Evolutionary conservation across 352 stramenopile genomes (phyloP).

Genomic region (Globisporangium radiosum): DNA sequence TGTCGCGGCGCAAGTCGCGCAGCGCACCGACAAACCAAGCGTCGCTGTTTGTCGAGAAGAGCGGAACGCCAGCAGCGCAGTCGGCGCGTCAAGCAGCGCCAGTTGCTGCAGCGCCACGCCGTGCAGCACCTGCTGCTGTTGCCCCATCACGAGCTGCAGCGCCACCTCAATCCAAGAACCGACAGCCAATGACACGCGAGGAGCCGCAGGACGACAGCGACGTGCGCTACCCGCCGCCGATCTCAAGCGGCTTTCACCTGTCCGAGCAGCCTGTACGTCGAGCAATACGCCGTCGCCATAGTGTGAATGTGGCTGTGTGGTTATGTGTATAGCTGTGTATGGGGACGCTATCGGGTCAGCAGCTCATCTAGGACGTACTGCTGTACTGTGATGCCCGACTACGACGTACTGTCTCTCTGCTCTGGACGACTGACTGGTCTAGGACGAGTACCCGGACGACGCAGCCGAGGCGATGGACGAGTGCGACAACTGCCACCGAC

Average conservation of each 20-base stretch:
- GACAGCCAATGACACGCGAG: slow-evolving; percentile 22
- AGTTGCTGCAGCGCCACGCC: slow-evolving; percentile 3
- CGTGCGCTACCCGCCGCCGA: slow-evolving; percentile 27
- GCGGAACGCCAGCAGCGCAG: slow-evolving; percentile 12
- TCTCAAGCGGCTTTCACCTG: slow-evolving; percentile 31
- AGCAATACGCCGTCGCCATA: neutral
- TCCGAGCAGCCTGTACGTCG: slow-evolving; percentile 26
- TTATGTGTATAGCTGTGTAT: too few relatives aligned
- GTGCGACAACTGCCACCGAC: slow-evolving; percentile 75
- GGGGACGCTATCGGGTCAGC: too few relatives aligned
- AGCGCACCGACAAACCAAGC: slow-evolving; percentile 64
- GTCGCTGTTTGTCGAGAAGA: slow-evolving; percentile 62
- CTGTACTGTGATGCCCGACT: too few relatives aligned
- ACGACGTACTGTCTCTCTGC: too few relatives aligned
- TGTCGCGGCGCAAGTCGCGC: slow-evolving; percentile 65
- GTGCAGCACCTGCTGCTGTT: slow-evolving; percentile 1
- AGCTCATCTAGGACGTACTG: too few relatives aligned
- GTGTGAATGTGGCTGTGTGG: too few relatives aligned
- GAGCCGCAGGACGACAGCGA: slow-evolving; percentile 17
- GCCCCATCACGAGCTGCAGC: slow-evolving; percentile 7
- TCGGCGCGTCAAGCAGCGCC: slow-evolving; percentile 14
- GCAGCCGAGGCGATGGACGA: slow-evolving; percentile 52
- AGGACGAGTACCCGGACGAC: slow-evolving; percentile 53
- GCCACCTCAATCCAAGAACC: slow-evolving; percentile 5
- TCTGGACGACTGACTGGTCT: neutral